Percentiles rank a stretch among this genome's conserved stretches.
Evolutionary conservation across 176 grass and related monocot species (phyloP).

Genomic region (Oryza glumipatula): DNA sequence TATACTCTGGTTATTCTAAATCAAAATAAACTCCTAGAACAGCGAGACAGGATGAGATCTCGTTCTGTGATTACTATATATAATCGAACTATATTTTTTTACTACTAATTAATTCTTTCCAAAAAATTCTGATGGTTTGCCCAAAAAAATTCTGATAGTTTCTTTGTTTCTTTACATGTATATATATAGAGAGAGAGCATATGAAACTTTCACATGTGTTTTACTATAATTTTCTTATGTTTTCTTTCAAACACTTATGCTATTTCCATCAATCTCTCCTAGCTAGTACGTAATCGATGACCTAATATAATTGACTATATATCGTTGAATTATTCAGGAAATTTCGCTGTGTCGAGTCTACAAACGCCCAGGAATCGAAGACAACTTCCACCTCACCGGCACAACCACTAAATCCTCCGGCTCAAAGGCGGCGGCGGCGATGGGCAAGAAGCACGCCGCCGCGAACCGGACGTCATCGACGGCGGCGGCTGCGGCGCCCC

Average conservation of each 20-base stretch:
- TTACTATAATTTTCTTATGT: not conserved
- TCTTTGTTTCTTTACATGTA: not conserved
- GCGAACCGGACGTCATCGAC: slow-evolving; percentile 8
- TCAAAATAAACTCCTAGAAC: not conserved
- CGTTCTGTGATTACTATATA: not conserved
- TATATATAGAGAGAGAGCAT: not conserved
- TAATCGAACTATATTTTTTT: not conserved
- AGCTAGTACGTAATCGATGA: too few species aligned
- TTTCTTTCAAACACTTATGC: not conserved
- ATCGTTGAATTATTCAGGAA: slow-evolving; percentile 35
- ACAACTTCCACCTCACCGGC: slow-evolving; percentile 59
- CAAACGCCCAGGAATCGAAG: slow-evolving; percentile 80
- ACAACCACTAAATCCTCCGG: slow-evolving; percentile 48
- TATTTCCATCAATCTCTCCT: not conserved
- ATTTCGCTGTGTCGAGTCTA: slow-evolving; percentile 95
- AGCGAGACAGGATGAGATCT: not conserved
- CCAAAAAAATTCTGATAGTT: not conserved
- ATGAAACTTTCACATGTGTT: not conserved
- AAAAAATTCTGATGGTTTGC: not conserved
- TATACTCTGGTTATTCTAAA: not conserved
- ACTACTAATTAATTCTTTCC: not conserved
- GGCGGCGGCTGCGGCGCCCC: not conserved
- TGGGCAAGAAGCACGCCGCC: slow-evolving; percentile 43
- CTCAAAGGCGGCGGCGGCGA: slow-evolving; percentile 35
- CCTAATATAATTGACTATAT: not conserved